Base-by-base conservation (phyloP, 176 grass and related monocot genomes). In the Cymbopogon citratus region DNA sequence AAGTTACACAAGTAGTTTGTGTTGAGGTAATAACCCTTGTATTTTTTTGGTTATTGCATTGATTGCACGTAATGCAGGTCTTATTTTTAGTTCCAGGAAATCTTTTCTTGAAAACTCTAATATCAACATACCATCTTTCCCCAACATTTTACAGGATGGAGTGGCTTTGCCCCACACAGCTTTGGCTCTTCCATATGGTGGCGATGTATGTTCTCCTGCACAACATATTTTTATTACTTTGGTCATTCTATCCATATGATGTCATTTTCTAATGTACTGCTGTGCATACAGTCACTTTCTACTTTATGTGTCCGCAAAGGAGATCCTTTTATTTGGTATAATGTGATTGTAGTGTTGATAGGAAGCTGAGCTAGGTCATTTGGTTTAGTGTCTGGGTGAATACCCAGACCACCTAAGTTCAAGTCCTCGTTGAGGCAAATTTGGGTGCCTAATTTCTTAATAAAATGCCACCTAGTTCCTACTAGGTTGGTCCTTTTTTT, bases 1-100 rank as follows among this genome's bases (percentile, higher is more conserved):
- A 98, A 91, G 85, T 94, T 86, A 94, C 95, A 54, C 88, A 93
- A 87, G 86, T 98, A 84, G 93, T 92, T 71, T 98, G 95, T 87
- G 81, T 98, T 73, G 95, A 97, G 94, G 94, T 89, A 87, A 86
- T 80, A 61, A 85, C 51, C 35, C 8, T 68, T 28, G 6, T 57
- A 64, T 57, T 12, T 38, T 71, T 72, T 34, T 48, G 74, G 13
- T 71, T 80, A 34, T 70, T 85, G 36, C 38, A 71, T n/a, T 38
- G 49, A 65, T 43, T 29, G 60, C 43, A 16, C 11, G 9, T n/a
- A 69, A 63, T 70, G 48, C 63, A 12, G 15, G 12, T 7, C 16
- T 5, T 87, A 11, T 64, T 83, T 69, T 75, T 45, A 77, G 71
- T 79, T 29, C 12, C 25, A 71, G 34, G 19, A n/a, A 16, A 15